Evolutionary conservation across 2,329 filamentous ascomycete genomes (phyloP).

Genomic region (Graphilbum ipis-grandicollis): DNA sequence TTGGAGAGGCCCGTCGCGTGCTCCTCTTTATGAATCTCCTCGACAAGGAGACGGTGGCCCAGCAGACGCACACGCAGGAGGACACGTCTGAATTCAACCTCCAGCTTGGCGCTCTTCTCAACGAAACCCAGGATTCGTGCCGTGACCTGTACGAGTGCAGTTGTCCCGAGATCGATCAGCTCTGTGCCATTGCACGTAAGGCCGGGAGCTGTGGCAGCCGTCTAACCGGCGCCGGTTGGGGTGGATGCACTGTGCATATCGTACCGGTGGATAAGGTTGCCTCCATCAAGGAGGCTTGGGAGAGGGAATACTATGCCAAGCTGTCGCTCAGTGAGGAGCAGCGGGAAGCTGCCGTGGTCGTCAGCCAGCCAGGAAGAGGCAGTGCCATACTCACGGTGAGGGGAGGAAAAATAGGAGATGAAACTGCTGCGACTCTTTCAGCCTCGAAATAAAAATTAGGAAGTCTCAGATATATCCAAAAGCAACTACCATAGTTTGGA

Average conservation of each 20-base stretch:
- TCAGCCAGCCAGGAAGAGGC: conserved; percentile 71
- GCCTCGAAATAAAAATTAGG: too few relatives aligned
- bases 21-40: conserved; percentile 68
- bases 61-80: too few relatives aligned
- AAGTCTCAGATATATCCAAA: too few relatives aligned
- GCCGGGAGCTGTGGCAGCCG: conserved; percentile 74
- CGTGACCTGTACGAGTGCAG: conserved; percentile 80
- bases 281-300: conserved; percentile 59
- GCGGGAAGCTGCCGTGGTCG: conserved; percentile 63
- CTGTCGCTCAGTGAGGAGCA: conserved; percentile 50
- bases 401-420: too few relatives aligned
- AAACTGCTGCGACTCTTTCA: too few relatives aligned
- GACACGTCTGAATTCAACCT: conserved; percentile 45
- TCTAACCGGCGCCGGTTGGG: conserved; percentile 89
- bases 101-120: conserved; percentile 67
- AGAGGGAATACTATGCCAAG: conserved; percentile 67
- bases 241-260: conserved; percentile 87
- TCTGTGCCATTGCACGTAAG: conserved; percentile 61
- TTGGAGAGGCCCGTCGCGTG: conserved; percentile 74
- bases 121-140: conserved; percentile 78
- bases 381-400: conserved; percentile 31
- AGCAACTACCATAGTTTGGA: too few relatives aligned
- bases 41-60: conserved; percentile 30
- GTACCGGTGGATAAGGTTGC: conserved; percentile 71
- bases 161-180: conserved; percentile 76